Evolutionary conservation across 83 land plant species (phyloP).

Genomic region (Picea mariana): DNA sequence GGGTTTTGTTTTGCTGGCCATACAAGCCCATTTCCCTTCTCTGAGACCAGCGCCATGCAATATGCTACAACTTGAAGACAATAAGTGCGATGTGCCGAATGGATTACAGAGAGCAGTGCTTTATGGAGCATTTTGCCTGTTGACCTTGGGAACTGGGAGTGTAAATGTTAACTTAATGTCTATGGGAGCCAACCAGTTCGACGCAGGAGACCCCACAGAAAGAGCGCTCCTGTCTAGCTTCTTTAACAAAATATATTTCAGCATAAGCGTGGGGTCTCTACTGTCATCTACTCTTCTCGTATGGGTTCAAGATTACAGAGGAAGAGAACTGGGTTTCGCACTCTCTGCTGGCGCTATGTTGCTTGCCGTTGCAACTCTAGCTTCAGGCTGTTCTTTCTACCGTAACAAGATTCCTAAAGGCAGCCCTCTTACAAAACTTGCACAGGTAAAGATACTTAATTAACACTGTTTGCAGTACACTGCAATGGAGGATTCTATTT

Average conservation of each 20-base stretch:
- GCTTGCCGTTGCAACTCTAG: no score
- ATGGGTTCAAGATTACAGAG: conserved; percentile 26
- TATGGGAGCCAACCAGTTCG: conserved; percentile 36
- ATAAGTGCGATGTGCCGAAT: conserved; percentile 23
- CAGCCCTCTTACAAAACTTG: conserved; percentile 31
- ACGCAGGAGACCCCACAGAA: conserved; percentile 22
- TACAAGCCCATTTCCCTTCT: background rate
- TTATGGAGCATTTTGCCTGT: conserved; percentile 8
- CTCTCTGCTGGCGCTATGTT: no score
- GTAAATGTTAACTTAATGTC: conserved; percentile 18
- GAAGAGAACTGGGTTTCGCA: conserved; percentile 29
- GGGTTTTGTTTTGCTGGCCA: background rate
- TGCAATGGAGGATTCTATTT: conserved; percentile 6
- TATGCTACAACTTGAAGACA: no score
- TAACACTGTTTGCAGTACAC: background rate
- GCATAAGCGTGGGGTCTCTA: conserved; percentile 17
- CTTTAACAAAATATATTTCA: conserved; percentile 27
- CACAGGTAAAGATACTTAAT: conserved; percentile 15
- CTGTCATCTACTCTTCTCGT: conserved; percentile 16
- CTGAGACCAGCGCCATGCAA: background rate
- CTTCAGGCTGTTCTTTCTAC: no score
- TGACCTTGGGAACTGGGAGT: conserved; percentile 30
- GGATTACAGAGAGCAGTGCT: conserved; percentile 25
- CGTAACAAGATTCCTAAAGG: conserved; percentile 21
- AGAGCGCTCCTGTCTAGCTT: conserved; percentile 5